phyloP scores from a whole-genome alignment of 2,329 filamentous ascomycete genomes.

The Arthroderma sp. region DNA sequence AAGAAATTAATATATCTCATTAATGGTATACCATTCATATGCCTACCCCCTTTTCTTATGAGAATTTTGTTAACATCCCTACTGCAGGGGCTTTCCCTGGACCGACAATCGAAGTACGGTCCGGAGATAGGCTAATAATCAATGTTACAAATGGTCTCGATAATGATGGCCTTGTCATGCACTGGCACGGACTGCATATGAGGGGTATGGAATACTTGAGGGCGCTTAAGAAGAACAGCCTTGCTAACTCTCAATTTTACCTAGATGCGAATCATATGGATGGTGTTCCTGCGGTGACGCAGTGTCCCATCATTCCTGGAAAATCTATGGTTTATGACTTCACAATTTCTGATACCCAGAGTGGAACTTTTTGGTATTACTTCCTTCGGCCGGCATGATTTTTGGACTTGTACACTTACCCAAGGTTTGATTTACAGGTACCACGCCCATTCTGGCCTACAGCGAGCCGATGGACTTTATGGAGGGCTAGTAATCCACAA shows the following conservation, averaged over 20 bases:
- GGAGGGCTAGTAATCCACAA: conserved; percentile 36
- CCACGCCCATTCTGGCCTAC: conserved; percentile 33
- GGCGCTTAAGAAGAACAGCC: not conserved
- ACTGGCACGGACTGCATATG: conserved; percentile 37
- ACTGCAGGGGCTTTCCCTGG: conserved; percentile 33
- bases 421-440: conserved; percentile 10
- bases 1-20: conserved; percentile 37
- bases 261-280: conserved; percentile 17
- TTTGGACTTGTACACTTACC: not conserved
- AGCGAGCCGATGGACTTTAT: conserved; percentile 35
- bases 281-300: conserved; percentile 46
- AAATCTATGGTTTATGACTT: conserved; percentile 31
- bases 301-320: conserved; percentile 54
- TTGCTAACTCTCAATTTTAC: not conserved
- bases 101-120: conserved; percentile 36
- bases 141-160: conserved; percentile 29
- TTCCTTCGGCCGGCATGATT: not conserved
- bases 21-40: conserved; percentile 26
- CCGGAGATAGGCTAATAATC: conserved; percentile 34
- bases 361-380: conserved; percentile 37
- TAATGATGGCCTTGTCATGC: conserved; percentile 30
- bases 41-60: not conserved
- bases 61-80: conserved; percentile 3
- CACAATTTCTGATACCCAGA: conserved; percentile 25
- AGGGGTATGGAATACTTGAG: conserved; percentile 15